These are phyloP conservation scores for Xylariaceae sp. DNA, from an alignment of 2,329 filamentous ascomycete species.

Conservation along the genomic window DNA sequence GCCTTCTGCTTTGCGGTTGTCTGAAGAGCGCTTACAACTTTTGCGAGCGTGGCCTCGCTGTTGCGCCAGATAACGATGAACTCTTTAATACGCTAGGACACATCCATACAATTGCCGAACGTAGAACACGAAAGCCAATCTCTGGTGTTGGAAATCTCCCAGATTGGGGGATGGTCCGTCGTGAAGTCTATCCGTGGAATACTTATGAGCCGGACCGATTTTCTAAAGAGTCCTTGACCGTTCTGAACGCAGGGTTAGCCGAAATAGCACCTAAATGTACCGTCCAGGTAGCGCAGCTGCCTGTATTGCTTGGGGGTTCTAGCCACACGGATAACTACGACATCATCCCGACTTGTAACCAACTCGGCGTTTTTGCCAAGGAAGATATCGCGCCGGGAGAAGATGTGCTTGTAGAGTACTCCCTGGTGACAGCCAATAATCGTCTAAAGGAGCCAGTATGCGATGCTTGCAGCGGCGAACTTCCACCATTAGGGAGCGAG, in stretches of 20 bases:
- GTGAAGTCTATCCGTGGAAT: slow-evolving; percentile 74
- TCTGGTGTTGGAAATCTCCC: slow-evolving; percentile 62
- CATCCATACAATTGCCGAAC: slow-evolving; percentile 56
- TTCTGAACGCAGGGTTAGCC: slow-evolving; percentile 72
- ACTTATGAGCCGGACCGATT: slow-evolving; percentile 70
- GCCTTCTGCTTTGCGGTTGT: slow-evolving; percentile 66
- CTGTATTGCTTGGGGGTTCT: slow-evolving; percentile 64
- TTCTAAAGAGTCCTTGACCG: slow-evolving; percentile 66
- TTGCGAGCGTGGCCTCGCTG: slow-evolving; percentile 61
- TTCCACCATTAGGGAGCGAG: slow-evolving; percentile 61
- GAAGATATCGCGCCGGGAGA: slow-evolving; percentile 78
- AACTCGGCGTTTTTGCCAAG: slow-evolving; percentile 89
- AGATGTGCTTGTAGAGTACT: slow-evolving; percentile 77
- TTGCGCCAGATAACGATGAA: slow-evolving; percentile 57
- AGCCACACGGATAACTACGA: slow-evolving; percentile 53
- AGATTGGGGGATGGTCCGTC: slow-evolving; percentile 69
- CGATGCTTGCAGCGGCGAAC: slow-evolving; percentile 80
- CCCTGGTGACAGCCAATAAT: slow-evolving; percentile 86
- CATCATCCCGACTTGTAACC: slow-evolving; percentile 64
- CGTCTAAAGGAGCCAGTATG: slow-evolving; percentile 84
- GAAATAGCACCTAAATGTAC: slow-evolving; percentile 79
- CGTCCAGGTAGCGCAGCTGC: slow-evolving; percentile 75
- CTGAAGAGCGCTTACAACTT: slow-evolving; percentile 69
- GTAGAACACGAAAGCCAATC: slow-evolving; percentile 49
- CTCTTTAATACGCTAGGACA: slow-evolving; percentile 57